A percentile compares a stretch with the other conserved stretches of the same genome.
Conservation (phyloP, 371 early-diverging fungal genomes). For the Entomophthora muscae region DNA sequence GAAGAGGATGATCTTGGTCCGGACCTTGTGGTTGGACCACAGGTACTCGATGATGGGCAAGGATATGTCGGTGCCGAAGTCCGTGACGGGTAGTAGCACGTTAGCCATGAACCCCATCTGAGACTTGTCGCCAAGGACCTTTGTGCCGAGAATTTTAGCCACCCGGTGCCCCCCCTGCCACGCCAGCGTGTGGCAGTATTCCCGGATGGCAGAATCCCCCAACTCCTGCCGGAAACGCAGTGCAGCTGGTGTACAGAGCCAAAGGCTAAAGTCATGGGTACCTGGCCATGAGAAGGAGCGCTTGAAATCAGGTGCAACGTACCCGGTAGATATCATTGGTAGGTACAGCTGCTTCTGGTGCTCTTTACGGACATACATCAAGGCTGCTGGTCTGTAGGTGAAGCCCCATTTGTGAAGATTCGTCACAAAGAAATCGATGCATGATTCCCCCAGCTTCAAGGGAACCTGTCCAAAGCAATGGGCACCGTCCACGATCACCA, state of each 20-base stretch:
- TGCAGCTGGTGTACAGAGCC: slow-evolving; percentile 26
- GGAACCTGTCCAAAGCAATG: slow-evolving; percentile 52
- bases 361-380: slow-evolving; percentile 30
- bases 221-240: slow-evolving; percentile 27
- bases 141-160: slow-evolving; percentile 35
- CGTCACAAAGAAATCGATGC: slow-evolving; percentile 48
- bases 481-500: slow-evolving; percentile 49
- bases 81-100: slow-evolving; percentile 16
- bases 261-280: slow-evolving; percentile 17
- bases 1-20: slow-evolving; percentile 23
- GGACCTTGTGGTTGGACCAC: slow-evolving; percentile 22
- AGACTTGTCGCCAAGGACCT: slow-evolving; percentile 27
- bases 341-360: slow-evolving; percentile 31
- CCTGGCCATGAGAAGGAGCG: slow-evolving; percentile 21
- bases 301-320: slow-evolving; percentile 16
- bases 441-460: slow-evolving; percentile 24
- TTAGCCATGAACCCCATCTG: slow-evolving; percentile 31
- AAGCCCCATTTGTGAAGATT: slow-evolving; percentile 66
- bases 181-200: slow-evolving; percentile 34
- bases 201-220: slow-evolving; percentile 32
- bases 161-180: slow-evolving; percentile 30
- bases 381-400: slow-evolving; percentile 32
- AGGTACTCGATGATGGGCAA: slow-evolving; percentile 12
- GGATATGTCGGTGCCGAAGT: slow-evolving; percentile 14
- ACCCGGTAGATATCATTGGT: slow-evolving; percentile 25